Evolutionary conservation across 2,329 filamentous ascomycete species (phyloP), one percentile per base, ranked within the genome.

Genomic region (Curvularia verruculosa): DNA sequence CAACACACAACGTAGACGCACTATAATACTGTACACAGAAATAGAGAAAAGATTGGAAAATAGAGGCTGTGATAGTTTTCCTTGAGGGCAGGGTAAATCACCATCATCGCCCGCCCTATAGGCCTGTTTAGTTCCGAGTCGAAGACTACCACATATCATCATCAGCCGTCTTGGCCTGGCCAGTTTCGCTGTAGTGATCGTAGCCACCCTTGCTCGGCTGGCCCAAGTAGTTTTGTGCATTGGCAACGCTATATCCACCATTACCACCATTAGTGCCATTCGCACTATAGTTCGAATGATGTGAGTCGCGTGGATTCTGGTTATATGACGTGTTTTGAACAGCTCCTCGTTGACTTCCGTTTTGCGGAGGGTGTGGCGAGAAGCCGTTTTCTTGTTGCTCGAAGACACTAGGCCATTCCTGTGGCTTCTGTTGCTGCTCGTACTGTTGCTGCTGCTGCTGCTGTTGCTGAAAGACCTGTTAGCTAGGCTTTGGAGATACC

Each of bases 101-200:
- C 53, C 48, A 46, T 47, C n/a, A 21, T 44, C 13, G 39, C 19
- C 24, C n/a, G 18, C n/a, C 24, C 5, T 18, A 7, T 28, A 29
- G 12, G 19, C 21, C 23, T 21, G 31, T 26, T 21, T 29, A 13
- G 18, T 29, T 44, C 29, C 21, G 24, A 51, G 26, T 6, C 12
- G 55, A 70, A 67, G 24, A 21, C 56, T 66, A 77, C 75, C 75
- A 77, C 75, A 77, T 77, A 13, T 77, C 74, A 47, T 76, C 73
- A 31, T 75, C 67, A 24, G 55, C 71, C 4, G 43, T 10, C 51
- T 71, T 67, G 28, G 65, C 71, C 43, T 66, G 63, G 48, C 72
- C 72, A 5, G 66, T 66, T 51, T 75, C 71, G 9, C 71, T 66
- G 37, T 72, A 66, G 12, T 61, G 66, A 26, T 70, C 64, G 39